Evolutionary conservation across 1,139 yeast genomes (phyloP), one percentile per base, ranked within the genome.

Genomic region (Candida dubliniensis): DNA sequence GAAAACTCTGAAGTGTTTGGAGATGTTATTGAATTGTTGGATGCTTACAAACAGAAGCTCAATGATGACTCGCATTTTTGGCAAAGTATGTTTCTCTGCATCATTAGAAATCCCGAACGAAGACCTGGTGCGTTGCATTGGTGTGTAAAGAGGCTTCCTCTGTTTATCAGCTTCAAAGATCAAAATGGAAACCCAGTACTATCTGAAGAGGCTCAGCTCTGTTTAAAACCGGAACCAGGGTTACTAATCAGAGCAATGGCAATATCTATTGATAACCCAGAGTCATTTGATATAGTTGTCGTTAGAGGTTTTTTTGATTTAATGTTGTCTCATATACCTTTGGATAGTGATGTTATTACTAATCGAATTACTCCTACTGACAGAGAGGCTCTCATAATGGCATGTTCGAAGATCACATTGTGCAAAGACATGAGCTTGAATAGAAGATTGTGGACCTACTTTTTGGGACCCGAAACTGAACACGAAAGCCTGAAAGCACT

Each of bases 391-490:
- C 64, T 93, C 38, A 64, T 88, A 23, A 70, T 81, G 61, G 71
- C 84, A 7, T 87, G 93, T 30, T 76, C 88, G 38, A 64, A 72
- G 10, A 81, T 91, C 0, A 84, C 95, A 1, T 68, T 90, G 42
- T 79, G 84, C 36, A 84, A 84, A 54, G 99, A 93, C 62, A 89
- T 93, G 96, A 88, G 97, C 14, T 74, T 93, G 50, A 95, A 93
- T 60, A 74, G 98, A 61, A 76, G 99, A 53, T 71, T 93, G 26
- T 91, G 98, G 96, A 83, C 77, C 52, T 91, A 96, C 95, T 67
- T 93, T 8, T 65, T 91, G 37, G 98, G 98, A 0, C 95, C 96
- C 2, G 80, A 74, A 18, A 65, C 53, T 1, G 43, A 46, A 25
- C 78, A 72, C 15, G 44, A 46, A 8, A 66, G 57, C 4, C 38